phyloP scores from a whole-genome alignment of 2,329 filamentous ascomycete genomes.

The Sporothrix sp. region DNA sequence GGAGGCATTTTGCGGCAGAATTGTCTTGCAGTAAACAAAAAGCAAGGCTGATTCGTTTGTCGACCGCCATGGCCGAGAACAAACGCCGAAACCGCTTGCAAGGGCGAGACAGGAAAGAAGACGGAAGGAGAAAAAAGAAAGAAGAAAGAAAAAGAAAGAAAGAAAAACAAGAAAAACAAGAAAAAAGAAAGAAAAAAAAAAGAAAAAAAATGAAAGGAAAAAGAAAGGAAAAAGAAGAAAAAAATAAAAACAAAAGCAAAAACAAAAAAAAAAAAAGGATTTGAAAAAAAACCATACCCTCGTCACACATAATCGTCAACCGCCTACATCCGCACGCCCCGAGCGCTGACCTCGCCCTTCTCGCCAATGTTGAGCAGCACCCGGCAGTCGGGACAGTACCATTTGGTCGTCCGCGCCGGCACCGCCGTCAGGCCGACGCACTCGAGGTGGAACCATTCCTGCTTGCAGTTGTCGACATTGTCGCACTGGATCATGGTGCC shows the following conservation, averaged over 20 bases:
- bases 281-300: neutral
- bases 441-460: slow-evolving; percentile 77
- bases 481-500: slow-evolving; percentile 79
- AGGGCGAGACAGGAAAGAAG: neutral
- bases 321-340: slow-evolving; percentile 39
- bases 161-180: neutral
- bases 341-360: slow-evolving; percentile 52
- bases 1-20: too few species aligned
- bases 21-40: too few species aligned
- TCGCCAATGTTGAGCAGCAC: slow-evolving; percentile 52
- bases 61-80: too few species aligned
- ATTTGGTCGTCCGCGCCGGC: slow-evolving; percentile 64
- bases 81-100: slow-evolving; percentile 1
- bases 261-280: neutral
- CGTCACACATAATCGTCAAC: neutral
- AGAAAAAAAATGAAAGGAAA: neutral
- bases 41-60: too few species aligned
- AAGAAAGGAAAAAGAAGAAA: neutral
- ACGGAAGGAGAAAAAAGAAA: neutral
- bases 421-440: slow-evolving; percentile 62
- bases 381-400: slow-evolving; percentile 74
- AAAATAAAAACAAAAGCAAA: neutral
- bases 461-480: slow-evolving; percentile 59
- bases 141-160: neutral
- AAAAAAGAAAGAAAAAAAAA: neutral